Percentiles rank a stretch among this genome's conserved stretches.
These are phyloP conservation scores for Ceratocystis harringtonii DNA, from an alignment of 2,329 filamentous ascomycete species.

Conservation along the genomic window DNA sequence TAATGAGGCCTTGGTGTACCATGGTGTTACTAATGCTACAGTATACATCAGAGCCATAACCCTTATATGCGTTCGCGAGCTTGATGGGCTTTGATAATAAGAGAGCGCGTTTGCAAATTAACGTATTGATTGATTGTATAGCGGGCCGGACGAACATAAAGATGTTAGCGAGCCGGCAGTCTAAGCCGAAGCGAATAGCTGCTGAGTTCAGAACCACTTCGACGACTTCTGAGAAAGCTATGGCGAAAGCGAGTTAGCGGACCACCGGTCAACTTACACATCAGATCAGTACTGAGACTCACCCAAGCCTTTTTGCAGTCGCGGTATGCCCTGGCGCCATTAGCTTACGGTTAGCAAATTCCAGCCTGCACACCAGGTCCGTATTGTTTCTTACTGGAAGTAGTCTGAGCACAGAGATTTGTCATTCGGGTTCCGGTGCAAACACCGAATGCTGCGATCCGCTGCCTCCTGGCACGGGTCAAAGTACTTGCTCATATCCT, in stretches of 20 bases:
- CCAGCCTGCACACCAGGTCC: background rate
- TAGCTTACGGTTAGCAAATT: background rate
- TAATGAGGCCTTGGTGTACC: too few relatives aligned
- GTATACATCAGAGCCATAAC: too few relatives aligned
- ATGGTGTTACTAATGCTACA: too few relatives aligned
- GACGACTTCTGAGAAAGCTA: constrained; percentile 14
- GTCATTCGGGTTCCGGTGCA: constrained; percentile 79
- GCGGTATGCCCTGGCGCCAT: constrained; percentile 58
- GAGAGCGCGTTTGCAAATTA: background rate
- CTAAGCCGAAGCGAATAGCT: background rate
- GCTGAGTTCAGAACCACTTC: constrained; percentile 7
- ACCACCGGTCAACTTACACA: background rate
- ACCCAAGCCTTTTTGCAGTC: constrained; percentile 96
- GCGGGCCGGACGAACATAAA: too few relatives aligned
- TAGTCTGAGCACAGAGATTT: constrained; percentile 84
- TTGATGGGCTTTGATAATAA: background rate
- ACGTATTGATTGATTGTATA: background rate
- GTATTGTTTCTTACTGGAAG: constrained; percentile 57
- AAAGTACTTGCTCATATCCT: constrained; percentile 75
- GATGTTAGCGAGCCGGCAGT: too few relatives aligned
- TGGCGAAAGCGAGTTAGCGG: background rate
- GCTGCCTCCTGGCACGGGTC: constrained; percentile 94
- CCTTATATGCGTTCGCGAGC: background rate
- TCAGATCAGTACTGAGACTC: constrained; percentile 21
- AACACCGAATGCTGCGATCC: constrained; percentile 66